Conservation (phyloP, 768 basidiomycete species). For the Tylopilus subfusipes region DNA sequence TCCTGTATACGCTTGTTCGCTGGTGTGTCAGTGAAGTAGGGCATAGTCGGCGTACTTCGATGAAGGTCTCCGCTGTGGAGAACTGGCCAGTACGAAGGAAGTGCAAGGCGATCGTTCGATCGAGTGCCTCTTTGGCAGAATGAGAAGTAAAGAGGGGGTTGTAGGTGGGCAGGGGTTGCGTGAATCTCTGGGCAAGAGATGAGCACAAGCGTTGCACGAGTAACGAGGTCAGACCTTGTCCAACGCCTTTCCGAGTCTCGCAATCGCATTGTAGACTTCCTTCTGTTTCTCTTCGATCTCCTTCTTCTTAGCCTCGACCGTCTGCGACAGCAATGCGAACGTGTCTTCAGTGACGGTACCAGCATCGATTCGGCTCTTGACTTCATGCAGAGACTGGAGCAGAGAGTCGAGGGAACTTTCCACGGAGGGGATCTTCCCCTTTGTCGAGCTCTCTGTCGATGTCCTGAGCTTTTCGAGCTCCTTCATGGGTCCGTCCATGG, state of each 20-base stretch:
- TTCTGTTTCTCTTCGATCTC: conserved; percentile 87
- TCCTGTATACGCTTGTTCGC: conserved; percentile 45
- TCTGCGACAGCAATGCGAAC: conserved; percentile 48
- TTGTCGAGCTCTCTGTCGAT: conserved; percentile 43
- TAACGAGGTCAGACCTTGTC: conserved; percentile 68
- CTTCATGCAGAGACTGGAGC: conserved; percentile 52
- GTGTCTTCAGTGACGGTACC: conserved; percentile 48
- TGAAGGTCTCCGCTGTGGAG: conserved; percentile 68
- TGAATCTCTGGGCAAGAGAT: conserved; percentile 48
- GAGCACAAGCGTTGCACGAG: background rate
- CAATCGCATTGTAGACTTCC: conserved; percentile 75
- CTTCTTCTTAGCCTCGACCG: conserved; percentile 71
- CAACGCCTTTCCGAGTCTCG: conserved; percentile 77
- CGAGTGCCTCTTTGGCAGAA: conserved; percentile 56
- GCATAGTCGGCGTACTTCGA: conserved; percentile 47
- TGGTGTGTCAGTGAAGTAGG: background rate
- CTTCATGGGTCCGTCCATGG: conserved; percentile 73
- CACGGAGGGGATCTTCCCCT: conserved; percentile 54
- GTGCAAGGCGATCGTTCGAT: conserved; percentile 70
- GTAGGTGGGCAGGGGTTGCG: conserved; percentile 60
- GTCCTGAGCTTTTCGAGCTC: conserved; percentile 77
- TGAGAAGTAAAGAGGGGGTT: conserved; percentile 62
- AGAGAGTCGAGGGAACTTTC: conserved; percentile 63
- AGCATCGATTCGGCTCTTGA: conserved; percentile 49
- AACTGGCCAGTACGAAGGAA: conserved; percentile 81